Evolutionary conservation across 139 green algal species (phyloP).

Genomic region (Chara braunii): DNA sequence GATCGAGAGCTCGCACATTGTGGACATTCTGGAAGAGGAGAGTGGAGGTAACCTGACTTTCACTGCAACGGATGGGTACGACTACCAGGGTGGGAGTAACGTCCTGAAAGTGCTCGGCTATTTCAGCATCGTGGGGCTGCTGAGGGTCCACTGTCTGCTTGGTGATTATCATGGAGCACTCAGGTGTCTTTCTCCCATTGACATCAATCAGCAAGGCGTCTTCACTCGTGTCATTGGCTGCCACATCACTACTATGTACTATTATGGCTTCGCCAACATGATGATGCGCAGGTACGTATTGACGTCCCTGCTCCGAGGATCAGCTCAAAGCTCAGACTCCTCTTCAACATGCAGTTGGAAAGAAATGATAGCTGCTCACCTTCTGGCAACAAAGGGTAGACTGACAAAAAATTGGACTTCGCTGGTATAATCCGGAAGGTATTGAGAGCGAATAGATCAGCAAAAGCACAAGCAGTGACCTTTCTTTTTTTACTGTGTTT

Average conservation of each 20-base stretch:
- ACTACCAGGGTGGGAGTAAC: conserved; percentile 66
- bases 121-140: conserved; percentile 82
- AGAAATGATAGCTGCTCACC: no score
- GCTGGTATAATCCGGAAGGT: no score
- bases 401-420: no score
- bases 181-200: conserved; percentile 49
- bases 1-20: conserved; percentile 72
- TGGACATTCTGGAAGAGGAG: conserved; percentile 58
- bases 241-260: conserved; percentile 92
- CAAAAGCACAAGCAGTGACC: no score
- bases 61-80: conserved; percentile 58
- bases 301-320: no score
- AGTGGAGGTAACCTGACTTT: conserved; percentile 48
- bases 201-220: conserved; percentile 55
- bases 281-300: conserved; percentile 55
- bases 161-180: conserved; percentile 81
- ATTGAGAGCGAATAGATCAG: no score
- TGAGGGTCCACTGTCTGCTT: conserved; percentile 80
- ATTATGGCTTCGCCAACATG: conserved; percentile 86
- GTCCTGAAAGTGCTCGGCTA: conserved; percentile 93
- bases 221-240: conserved; percentile 65
- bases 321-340: no score
- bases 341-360: no score
- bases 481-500: no score
- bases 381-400: no score